Conservation (phyloP, 108 stramenopile genomes). For the Fragilariopsis cylindrus region DNA sequence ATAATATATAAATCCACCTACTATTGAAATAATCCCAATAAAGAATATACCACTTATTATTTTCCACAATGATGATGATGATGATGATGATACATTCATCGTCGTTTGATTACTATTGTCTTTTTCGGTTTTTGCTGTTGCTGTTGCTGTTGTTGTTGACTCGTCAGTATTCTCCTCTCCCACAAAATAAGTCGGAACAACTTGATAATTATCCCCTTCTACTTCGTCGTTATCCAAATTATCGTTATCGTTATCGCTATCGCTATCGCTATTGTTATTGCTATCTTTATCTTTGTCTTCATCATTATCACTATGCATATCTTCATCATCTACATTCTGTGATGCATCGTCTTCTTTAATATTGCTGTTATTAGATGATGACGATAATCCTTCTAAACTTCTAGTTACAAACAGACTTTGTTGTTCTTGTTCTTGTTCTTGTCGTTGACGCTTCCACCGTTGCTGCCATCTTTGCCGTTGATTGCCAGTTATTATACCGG, state of each 20-base stretch:
- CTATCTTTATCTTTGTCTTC: constrained; percentile 21
- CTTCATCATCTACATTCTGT: neutral
- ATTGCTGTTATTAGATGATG: too few species aligned
- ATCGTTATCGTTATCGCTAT: too few species aligned
- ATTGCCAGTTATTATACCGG: too few species aligned
- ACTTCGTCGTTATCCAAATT: neutral
- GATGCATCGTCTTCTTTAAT: too few species aligned
- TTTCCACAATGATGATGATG: neutral
- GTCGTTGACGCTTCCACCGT: too few species aligned
- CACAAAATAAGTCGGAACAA: neutral
- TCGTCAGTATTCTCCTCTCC: neutral
- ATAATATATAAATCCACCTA: neutral
- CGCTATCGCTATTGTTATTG: neutral
- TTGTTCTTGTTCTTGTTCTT: too few species aligned
- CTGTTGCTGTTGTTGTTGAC: neutral
- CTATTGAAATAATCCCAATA: neutral
- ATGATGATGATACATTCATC: neutral
- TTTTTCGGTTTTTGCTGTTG: neutral
- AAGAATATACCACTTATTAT: neutral
- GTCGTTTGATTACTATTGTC: neutral
- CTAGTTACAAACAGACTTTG: too few species aligned
- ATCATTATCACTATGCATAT: neutral
- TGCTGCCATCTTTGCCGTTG: too few species aligned
- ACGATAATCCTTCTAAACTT: too few species aligned
- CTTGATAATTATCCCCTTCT: neutral